A percentile compares a stretch with the other conserved stretches of the same genome.
Conservation (phyloP, 1,284 basidiomycete species). For the Tremellales sp. region DNA sequence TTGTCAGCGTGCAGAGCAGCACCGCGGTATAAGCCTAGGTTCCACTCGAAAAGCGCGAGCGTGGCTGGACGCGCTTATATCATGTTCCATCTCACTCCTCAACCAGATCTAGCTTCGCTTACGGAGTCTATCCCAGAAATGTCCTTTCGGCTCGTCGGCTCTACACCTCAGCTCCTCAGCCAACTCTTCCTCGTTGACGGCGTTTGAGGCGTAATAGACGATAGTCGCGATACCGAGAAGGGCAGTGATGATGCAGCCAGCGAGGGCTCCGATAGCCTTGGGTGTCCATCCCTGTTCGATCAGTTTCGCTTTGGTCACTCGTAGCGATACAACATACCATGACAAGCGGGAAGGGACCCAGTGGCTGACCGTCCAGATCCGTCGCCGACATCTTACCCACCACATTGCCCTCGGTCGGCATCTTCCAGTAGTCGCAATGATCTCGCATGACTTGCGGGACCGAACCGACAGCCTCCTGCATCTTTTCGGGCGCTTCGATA, state of each 20-base stretch:
- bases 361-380: slow-evolving; percentile 55
- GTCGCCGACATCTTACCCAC: slow-evolving; percentile 44
- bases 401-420: slow-evolving; percentile 65
- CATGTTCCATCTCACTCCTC: too few relatives aligned
- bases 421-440: slow-evolving; percentile 64
- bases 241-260: slow-evolving; percentile 78
- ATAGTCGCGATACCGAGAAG: slow-evolving; percentile 74
- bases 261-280: slow-evolving; percentile 77
- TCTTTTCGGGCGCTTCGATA: slow-evolving; percentile 44
- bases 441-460: slow-evolving; percentile 50
- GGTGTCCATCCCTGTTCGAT: slow-evolving; percentile 63
- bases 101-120: too few relatives aligned
- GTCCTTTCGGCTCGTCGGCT: too few relatives aligned
- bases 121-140: too few relatives aligned
- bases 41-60: too few relatives aligned
- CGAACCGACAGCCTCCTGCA: slow-evolving; percentile 29
- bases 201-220: slow-evolving; percentile 74
- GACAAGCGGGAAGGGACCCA: slow-evolving; percentile 60
- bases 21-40: too few relatives aligned
- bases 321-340: slow-evolving; percentile 29
- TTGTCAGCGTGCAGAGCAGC: too few relatives aligned
- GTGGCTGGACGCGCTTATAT: too few relatives aligned
- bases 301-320: not conserved
- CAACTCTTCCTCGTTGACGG: slow-evolving; percentile 68
- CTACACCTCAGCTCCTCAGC: slow-evolving; percentile 58